phyloP scores from a whole-genome alignment of 345 rosid species.

The Rhizophora mangle region DNA sequence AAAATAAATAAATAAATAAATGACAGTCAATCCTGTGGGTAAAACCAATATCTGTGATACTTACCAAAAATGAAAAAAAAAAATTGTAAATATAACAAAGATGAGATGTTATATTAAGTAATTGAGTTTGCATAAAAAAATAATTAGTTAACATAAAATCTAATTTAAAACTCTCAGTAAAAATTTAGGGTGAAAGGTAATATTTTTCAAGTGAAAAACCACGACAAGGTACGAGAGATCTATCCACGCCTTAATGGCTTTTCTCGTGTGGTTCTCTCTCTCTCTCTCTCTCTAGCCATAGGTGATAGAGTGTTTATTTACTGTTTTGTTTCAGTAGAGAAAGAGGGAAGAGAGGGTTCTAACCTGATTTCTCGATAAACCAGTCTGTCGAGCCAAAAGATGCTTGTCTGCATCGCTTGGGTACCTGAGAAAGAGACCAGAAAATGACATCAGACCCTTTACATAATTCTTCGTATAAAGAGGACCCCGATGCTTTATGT shows the following conservation, averaged over 20 bases:
- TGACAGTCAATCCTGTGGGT: too few species aligned
- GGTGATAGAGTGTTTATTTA: too few species aligned
- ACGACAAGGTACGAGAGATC: not conserved
- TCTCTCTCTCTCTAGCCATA: too few species aligned
- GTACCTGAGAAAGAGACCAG: constrained; percentile 94
- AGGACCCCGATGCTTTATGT: constrained; percentile 4
- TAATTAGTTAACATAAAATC: too few species aligned
- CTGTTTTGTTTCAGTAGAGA: too few species aligned
- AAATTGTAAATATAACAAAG: too few species aligned
- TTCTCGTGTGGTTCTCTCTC: constrained; percentile 20
- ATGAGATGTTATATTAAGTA: too few species aligned
- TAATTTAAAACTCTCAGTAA: too few species aligned
- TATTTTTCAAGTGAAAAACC: not conserved
- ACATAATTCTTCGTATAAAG: constrained; percentile 32
- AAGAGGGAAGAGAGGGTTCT: constrained; percentile 6
- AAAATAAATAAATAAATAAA: too few species aligned
- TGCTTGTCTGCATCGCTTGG: constrained; percentile 99
- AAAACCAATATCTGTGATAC: too few species aligned
- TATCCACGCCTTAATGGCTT: constrained; percentile 19
- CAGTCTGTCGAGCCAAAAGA: constrained; percentile 98
- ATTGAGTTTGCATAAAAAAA: too few species aligned
- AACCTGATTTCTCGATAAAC: constrained; percentile 98
- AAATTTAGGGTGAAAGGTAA: not conserved
- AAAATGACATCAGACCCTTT: constrained; percentile 64
- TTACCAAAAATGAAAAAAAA: too few species aligned